Percentiles rank a stretch among this genome's conserved stretches.
Evolutionary conservation across 805 yeast genomes (phyloP).

Genomic region (Barnettozyma pratensis): DNA sequence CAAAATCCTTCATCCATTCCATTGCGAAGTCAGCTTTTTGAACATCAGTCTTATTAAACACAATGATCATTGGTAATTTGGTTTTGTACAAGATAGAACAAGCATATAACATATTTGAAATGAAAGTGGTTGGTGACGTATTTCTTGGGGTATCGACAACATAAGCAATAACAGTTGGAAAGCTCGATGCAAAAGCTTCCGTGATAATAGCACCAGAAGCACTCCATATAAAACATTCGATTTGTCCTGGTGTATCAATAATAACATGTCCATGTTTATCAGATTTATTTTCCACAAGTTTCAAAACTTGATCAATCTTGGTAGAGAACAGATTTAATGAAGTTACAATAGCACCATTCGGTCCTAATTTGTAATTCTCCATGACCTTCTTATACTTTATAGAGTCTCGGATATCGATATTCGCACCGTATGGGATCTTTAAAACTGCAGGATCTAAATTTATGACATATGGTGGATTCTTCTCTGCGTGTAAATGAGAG

Average conservation of each 20-base stretch:
- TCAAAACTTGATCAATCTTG: constrained; percentile 91
- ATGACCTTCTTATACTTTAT: constrained; percentile 93
- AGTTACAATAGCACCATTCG: constrained; percentile 97
- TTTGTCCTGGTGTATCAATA: constrained; percentile 97
- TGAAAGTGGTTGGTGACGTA: constrained; percentile 91
- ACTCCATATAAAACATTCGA: constrained; percentile 97
- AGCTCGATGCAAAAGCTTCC: constrained; percentile 91
- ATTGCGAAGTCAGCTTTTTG: constrained; percentile 80
- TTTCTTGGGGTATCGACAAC: constrained; percentile 96
- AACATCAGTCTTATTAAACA: constrained; percentile 92
- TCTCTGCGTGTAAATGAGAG: constrained; percentile 73
- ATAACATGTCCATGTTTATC: constrained; percentile 61
- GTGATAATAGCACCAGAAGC: constrained; percentile 96
- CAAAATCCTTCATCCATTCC: constrained; percentile 98
- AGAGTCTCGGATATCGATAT: constrained; percentile 94
- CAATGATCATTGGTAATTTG: constrained; percentile 93
- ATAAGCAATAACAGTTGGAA: constrained; percentile 94
- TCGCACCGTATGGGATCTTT: constrained; percentile 89
- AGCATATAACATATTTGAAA: constrained; percentile 97
- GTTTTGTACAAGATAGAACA: constrained; percentile 96
- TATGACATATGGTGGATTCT: constrained; percentile 81
- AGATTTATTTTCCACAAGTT: constrained; percentile 71
- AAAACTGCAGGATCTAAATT: constrained; percentile 96
- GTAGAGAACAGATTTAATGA: constrained; percentile 89
- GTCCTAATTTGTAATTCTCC: constrained; percentile 94